Evolutionary conservation across 305 asterid genomes (phyloP), one percentile per base, ranked within the genome.

Genomic region (Solanum chacoense): DNA sequence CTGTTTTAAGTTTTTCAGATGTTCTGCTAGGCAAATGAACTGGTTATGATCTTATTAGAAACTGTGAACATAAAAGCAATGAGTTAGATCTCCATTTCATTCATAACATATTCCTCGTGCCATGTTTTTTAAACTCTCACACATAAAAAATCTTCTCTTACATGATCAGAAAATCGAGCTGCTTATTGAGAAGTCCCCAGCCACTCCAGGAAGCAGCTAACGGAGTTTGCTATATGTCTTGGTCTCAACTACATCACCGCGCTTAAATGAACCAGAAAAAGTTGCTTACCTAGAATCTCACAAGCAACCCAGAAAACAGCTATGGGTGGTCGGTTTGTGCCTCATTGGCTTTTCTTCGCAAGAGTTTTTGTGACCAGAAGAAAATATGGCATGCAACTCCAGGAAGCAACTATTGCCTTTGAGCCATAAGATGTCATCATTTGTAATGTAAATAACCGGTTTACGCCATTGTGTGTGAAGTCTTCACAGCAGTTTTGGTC

Each of bases 81-180:
- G 87, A 31, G 73, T 31, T 29, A 50, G 42, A 83, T 6, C 73
- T 83, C 34, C 73, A 50, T 31, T 31, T 50, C 86, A 29, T 50
- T 29, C 31, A 11, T 1, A 31, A 22, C 42, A 50, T 50, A 83
- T 83, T 50, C 73, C 7, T 83, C 38, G 10, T 83, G 73, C 42
- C 73, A 20, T 20, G 11, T 79, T 26, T 67, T 28, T 32, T 2
- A 69, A 14, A 20, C 37, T 31, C 71, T 67, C 84, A 31, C 28
- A 11, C 36, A 6, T 50, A 50, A 83, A 7, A 83, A 50, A 13
- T 50, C 24, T 20, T 88, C 90, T 78, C 28, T 87, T 90, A 84
- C 84, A 32, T 75, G 85, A 85, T 88, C 92, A 95, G 98, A 93
- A 93, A 93, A 88, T 94, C 8, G 96, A 94, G 95, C 91, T 90